A percentile compares a stretch with the other conserved stretches of the same genome.
These are phyloP conservation scores for Karstenula rhodostoma DNA, from an alignment of 2,329 filamentous ascomycete genomes.

Conservation along the genomic window DNA sequence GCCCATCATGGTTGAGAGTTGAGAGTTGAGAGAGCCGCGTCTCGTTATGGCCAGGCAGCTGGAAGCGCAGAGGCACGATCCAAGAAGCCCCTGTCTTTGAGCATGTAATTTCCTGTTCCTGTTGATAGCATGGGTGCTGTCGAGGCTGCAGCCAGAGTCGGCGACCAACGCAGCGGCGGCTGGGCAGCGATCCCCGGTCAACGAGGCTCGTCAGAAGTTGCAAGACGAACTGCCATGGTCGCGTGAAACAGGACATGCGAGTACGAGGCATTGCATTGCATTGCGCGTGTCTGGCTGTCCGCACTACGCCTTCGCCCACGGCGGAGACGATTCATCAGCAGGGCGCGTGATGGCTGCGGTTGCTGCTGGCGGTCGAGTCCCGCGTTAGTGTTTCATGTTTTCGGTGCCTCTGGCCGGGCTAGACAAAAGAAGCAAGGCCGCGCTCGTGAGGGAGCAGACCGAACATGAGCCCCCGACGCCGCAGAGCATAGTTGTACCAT, in stretches of 20 bases:
- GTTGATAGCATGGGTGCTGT: conserved; percentile 1
- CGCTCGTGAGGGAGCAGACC: conserved; percentile 2
- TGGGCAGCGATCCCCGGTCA: neutral
- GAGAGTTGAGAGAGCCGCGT: neutral
- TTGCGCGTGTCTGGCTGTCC: neutral
- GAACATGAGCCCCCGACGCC: neutral
- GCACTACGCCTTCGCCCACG: neutral
- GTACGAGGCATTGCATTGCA: neutral
- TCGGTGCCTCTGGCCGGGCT: conserved; percentile 2
- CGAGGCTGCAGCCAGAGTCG: neutral
- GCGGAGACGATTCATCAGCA: neutral
- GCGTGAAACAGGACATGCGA: neutral
- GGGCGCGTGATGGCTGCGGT: conserved; percentile 1
- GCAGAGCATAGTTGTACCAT: neutral
- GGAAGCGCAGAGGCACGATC: neutral
- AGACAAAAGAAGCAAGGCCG: conserved; percentile 7
- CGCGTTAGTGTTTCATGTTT: conserved; percentile 12
- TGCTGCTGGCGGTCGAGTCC: conserved; percentile 1
- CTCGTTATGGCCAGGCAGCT: neutral
- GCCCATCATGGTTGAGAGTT: neutral
- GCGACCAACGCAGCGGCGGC: neutral
- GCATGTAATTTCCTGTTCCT: conserved; percentile 8
- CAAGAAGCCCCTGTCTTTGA: neutral
- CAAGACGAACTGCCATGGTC: neutral
- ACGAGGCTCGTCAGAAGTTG: conserved; percentile 2